Percentiles rank a stretch among this genome's conserved stretches.
phyloP scores from a whole-genome alignment of 2,329 filamentous ascomycete genomes.

The Verticillium dahliae region DNA sequence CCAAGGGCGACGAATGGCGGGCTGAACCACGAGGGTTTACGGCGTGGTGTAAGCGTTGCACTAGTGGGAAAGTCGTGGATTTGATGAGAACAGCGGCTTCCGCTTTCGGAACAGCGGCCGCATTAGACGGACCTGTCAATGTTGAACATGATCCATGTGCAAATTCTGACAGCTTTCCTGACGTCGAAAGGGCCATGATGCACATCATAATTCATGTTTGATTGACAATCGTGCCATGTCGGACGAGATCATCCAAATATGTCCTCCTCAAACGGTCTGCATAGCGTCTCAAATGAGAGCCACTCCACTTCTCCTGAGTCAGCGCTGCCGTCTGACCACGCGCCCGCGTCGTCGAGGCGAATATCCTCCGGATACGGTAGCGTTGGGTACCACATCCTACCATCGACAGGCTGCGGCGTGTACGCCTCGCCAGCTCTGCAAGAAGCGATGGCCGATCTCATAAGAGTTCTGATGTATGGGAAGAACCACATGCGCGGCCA shows the following conservation, averaged over 20 bases:
- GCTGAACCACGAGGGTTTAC: not conserved
- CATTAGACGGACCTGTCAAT: not conserved
- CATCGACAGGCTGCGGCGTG: conserved; percentile 20
- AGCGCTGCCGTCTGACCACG: conserved; percentile 11
- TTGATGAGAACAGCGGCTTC: not conserved
- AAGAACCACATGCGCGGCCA: conserved; percentile 31
- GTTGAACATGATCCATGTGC: not conserved
- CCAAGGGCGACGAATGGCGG: not conserved
- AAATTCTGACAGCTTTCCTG: not conserved
- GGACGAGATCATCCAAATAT: conserved; percentile 4
- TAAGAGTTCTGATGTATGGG: conserved; percentile 22
- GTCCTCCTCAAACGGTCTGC: conserved; percentile 6
- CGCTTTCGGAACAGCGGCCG: not conserved
- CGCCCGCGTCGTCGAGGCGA: conserved; percentile 8
- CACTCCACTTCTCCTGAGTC: conserved; percentile 7
- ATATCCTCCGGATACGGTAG: conserved; percentile 7
- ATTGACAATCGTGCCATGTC: not conserved
- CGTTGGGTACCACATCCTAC: conserved; percentile 20
- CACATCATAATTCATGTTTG: not conserved
- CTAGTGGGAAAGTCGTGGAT: not conserved
- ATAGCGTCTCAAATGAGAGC: conserved; percentile 10
- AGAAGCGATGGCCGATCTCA: conserved; percentile 19
- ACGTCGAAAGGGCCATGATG: not conserved
- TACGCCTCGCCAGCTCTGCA: conserved; percentile 16
- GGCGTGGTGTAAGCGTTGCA: not conserved